Base-by-base conservation (phyloP, 2,329 filamentous ascomycete genomes). In the Trichoderma semiorbis region DNA sequence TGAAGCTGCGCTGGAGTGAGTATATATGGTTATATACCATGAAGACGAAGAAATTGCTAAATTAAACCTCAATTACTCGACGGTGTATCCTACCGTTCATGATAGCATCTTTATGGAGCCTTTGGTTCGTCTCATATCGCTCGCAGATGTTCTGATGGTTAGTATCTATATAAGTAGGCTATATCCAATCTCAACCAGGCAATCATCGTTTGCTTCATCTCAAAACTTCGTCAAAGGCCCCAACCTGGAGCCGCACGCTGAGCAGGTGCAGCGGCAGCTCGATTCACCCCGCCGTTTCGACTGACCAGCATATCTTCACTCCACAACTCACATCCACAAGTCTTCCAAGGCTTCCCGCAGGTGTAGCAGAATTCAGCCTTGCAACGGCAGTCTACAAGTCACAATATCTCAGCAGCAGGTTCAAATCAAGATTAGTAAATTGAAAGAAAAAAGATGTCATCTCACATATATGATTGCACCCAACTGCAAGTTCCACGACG, bases 381-480 rank as follows among this genome's bases (percentile, higher is more conserved):
- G 78, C 94, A 97, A 67, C 89, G 91, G 79, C 91, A 69, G 16
- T 90, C 69, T 69, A 16, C 14, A 5, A n/a, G 28, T 26, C 8
- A 21, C 43, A 50, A 21, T 24, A 2, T 28, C 3, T 69, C 16
- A 69, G 39, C 14, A 28, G 84, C 85, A 0, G 5, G 18, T 3
- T 47, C 26, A 1, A 18, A 32, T 26, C 28, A 26, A 8, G 30
- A n/a, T 11, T 2, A 4, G 24, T 21, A 34, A 24, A 6, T 18
- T 28, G 2, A 21, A 34, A 18, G 7, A 12, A 39, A 28, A 58
- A 14, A n/a, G 10, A 84, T 6, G 43, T n/a, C 43, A 53, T 92
- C 91, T 93, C 97, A 39, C 90, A 93, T 89, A 97, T 95, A 79
- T 95, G 94, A 81, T 95, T 95, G 81, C 92, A 94, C 53, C 93